Base-by-base conservation (phyloP, 2,329 filamentous ascomycete genomes). In the Diplodia sapinea region DNA sequence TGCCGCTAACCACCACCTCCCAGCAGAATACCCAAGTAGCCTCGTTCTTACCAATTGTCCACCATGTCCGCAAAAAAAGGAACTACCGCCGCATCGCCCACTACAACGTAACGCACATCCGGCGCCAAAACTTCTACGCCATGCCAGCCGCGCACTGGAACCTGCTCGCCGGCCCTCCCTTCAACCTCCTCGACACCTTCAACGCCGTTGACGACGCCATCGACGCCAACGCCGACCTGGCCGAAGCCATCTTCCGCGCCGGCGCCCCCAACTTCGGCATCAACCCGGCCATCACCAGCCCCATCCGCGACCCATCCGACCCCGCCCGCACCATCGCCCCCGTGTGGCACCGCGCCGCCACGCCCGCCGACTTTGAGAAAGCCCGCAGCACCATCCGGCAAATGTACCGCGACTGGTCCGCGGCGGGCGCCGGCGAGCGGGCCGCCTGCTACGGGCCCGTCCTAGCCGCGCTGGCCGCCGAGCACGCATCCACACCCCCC, bases 401-500 rank as follows among this genome's bases (percentile, higher is more conserved):
- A 75, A 92, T 98, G 77, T 98, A 94, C 79, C 89, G 95, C 17
- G 95, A 99, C 78, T 99, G 96, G 95, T 93, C 92, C 29, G 85
- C 83, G 1, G 93, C 91, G 73, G 95, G 94, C 0, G 82, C 81
- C 2, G 76, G 78, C 0, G 96, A 99, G 81, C 84, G 95, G 49
- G 83, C 87, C n/a, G 87, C 88, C 3, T 93, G 91, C 74, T 96
- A 95, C 75, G 85, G 83, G 0, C 93, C 92, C 0, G 86, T 98
- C 7, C 80, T 96, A 68, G 75, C 79, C 20, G 89, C 88, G 29
- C 82, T 99, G 17, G 80, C 84, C 8, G 76, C 77, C 11, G 80
- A 85, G 57, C 83, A 84, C 69, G 70, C 77, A 4, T 69, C 73
- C 68, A 67, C 3, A 4, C 55, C 68, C 38, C 33, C n/a, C 23